phyloP scores from a whole-genome alignment of 2,329 filamentous ascomycete genomes.

The Dactylellina parvicollis region DNA sequence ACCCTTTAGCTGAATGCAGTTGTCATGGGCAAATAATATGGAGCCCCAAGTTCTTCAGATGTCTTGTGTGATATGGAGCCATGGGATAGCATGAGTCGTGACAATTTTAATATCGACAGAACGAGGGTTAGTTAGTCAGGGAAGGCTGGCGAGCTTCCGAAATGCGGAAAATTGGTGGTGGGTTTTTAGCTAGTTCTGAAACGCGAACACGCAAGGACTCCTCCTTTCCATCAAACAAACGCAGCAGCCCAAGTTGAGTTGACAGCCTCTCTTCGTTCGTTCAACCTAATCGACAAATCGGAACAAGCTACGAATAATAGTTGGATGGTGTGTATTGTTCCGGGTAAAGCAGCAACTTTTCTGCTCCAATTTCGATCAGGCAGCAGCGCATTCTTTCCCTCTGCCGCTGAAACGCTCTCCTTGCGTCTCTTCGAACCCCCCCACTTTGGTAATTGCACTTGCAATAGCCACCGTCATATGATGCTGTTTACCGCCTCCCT shows the following conservation, averaged over 20 bases:
- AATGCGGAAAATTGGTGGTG: slow-evolving; percentile 29
- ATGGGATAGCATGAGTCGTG: slow-evolving; percentile 43
- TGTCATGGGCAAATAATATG: slow-evolving; percentile 12
- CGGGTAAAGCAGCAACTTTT: slow-evolving; percentile 7
- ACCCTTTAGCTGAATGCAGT: slow-evolving; percentile 13
- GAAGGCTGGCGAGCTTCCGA: slow-evolving; percentile 40
- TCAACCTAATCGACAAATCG: slow-evolving; percentile 21
- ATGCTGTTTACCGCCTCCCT: slow-evolving; percentile 2
- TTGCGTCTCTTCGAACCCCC: slow-evolving; percentile 35
- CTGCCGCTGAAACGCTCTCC: slow-evolving; percentile 47
- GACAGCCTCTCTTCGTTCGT: not conserved
- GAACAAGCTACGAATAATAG: slow-evolving; percentile 9
- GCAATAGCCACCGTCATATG: slow-evolving; percentile 19
- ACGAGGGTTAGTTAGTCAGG: slow-evolving; percentile 9
- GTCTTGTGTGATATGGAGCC: slow-evolving; percentile 5
- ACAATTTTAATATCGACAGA: slow-evolving; percentile 26
- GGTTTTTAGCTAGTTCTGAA: slow-evolving; percentile 16
- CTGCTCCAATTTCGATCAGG: slow-evolving; percentile 49
- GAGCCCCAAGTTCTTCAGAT: not conserved
- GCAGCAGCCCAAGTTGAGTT: not conserved
- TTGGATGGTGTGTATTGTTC: slow-evolving; percentile 7
- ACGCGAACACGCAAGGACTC: slow-evolving; percentile 22
- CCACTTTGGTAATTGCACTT: slow-evolving; percentile 9
- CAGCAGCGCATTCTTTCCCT: slow-evolving; percentile 50
- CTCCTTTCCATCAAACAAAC: slow-evolving; percentile 2